A percentile compares a stretch with the other conserved stretches of the same genome.
Evolutionary conservation across 176 grass and related monocot genomes (phyloP).

Genomic region (Oryza glaberrima): DNA sequence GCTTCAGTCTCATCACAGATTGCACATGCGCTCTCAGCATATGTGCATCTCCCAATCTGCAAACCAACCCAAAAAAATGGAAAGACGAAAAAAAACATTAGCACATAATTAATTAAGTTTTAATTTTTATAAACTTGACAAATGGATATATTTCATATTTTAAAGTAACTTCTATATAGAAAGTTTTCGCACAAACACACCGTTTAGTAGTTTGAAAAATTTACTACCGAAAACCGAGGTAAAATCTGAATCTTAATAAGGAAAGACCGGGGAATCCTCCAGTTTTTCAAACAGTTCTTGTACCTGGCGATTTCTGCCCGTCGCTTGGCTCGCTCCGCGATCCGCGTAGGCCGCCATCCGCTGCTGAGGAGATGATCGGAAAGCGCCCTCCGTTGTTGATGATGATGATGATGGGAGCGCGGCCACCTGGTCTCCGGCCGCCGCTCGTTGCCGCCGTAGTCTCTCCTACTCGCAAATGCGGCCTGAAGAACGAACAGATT

Average conservation of each 20-base stretch:
- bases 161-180: too few species aligned
- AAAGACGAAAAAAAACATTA: too few species aligned
- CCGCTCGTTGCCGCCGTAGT: constrained; percentile 63
- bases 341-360: constrained; percentile 34
- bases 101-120: too few species aligned
- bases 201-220: too few species aligned
- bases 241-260: too few species aligned
- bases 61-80: not conserved
- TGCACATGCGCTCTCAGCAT: constrained; percentile 53
- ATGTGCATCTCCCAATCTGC: constrained; percentile 64
- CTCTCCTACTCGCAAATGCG: constrained; percentile 69
- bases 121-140: too few species aligned
- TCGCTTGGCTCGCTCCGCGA: constrained; percentile 65
- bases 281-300: not conserved
- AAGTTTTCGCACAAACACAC: too few species aligned
- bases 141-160: too few species aligned
- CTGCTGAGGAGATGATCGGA: constrained; percentile 51
- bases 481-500: constrained; percentile 34
- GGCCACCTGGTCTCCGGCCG: constrained; percentile 43
- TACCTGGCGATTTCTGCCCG: constrained; percentile 86
- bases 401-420: constrained; percentile 28
- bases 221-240: too few species aligned
- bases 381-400: constrained; percentile 29
- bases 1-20: constrained; percentile 68
- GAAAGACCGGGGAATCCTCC: too few species aligned